Conservation (phyloP, 805 yeast species). For the Pichia occidentalis region DNA sequence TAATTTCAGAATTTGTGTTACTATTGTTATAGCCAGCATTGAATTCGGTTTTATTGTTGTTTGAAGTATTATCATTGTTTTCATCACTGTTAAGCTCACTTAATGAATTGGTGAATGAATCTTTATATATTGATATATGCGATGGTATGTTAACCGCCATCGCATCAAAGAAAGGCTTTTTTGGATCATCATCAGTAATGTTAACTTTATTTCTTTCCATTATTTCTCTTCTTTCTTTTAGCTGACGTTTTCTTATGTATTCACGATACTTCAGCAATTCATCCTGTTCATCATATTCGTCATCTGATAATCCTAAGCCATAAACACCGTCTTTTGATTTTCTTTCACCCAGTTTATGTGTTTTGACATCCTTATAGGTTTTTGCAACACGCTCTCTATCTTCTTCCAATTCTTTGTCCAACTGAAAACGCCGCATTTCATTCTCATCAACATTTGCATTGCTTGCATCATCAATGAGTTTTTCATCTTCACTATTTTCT, state of each 20-base stretch:
- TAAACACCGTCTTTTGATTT: conserved; percentile 45
- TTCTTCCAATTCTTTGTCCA: conserved; percentile 52
- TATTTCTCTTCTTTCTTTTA: conserved; percentile 36
- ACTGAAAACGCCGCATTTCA: conserved; percentile 50
- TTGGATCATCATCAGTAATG: conserved; percentile 11
- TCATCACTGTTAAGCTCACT: conserved; percentile 21
- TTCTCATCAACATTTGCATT: conserved; percentile 50
- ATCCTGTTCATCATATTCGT: conserved; percentile 48
- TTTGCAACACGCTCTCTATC: conserved; percentile 61
- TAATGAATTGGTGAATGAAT: conserved; percentile 6
- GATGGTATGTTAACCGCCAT: conserved; percentile 14
- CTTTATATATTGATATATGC: conserved; percentile 10
- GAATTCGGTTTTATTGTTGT: conserved; percentile 5
- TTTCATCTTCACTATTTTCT: conserved; percentile 70
- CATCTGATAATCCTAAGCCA: conserved; percentile 65
- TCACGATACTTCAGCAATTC: conserved; percentile 7
- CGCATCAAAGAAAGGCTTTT: conserved; percentile 16
- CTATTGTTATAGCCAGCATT: conserved; percentile 14
- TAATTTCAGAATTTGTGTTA: conserved; percentile 22
- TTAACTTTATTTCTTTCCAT: conserved; percentile 26
- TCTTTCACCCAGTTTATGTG: conserved; percentile 59
- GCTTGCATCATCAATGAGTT: conserved; percentile 66
- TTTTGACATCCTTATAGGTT: conserved; percentile 63
- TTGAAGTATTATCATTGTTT: conserved; percentile 23
- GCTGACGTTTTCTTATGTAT: conserved; percentile 10